A percentile compares a stretch with the other conserved stretches of the same genome.
These are phyloP conservation scores for Leersia perrieri DNA, from an alignment of 176 grass and related monocot genomes.

Conservation along the genomic window DNA sequence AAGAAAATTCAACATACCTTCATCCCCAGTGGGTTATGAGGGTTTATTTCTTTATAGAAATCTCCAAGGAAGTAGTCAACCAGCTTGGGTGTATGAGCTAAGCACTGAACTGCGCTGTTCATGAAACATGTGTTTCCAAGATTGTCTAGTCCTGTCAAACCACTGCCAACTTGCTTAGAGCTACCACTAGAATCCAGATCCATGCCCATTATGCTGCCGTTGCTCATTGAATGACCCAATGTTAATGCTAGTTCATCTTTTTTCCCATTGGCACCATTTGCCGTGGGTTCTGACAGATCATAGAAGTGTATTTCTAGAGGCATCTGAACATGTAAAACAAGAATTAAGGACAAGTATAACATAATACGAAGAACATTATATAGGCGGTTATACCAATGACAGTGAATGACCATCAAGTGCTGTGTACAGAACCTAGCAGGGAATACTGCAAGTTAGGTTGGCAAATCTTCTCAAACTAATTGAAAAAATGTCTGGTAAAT, in stretches of 20 bases:
- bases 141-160: slow-evolving; percentile 85
- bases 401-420: background rate
- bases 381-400: background rate
- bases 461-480: background rate
- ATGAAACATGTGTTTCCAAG: slow-evolving; percentile 98
- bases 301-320: slow-evolving; percentile 78
- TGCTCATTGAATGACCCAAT: slow-evolving; percentile 49
- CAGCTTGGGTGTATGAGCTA: slow-evolving; percentile 86
- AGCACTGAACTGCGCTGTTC: slow-evolving; percentile 96
- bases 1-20: slow-evolving; percentile 51
- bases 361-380: slow-evolving; percentile 1
- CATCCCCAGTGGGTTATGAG: slow-evolving; percentile 70
- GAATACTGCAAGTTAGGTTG: background rate
- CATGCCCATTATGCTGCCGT: slow-evolving; percentile 37
- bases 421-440: background rate
- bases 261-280: slow-evolving; percentile 50
- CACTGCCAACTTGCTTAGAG: slow-evolving; percentile 58
- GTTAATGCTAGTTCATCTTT: slow-evolving; percentile 49
- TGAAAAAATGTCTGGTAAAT: background rate
- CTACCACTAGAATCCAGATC: slow-evolving; percentile 50
- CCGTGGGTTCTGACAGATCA: slow-evolving; percentile 49
- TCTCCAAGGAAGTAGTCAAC: slow-evolving; percentile 89
- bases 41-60: slow-evolving; percentile 81
- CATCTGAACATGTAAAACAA: slow-evolving; percentile 62
- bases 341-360: slow-evolving; percentile 20